phyloP scores from a whole-genome alignment of 768 basidiomycete genomes.

The Pleurotus cornucopiae region DNA sequence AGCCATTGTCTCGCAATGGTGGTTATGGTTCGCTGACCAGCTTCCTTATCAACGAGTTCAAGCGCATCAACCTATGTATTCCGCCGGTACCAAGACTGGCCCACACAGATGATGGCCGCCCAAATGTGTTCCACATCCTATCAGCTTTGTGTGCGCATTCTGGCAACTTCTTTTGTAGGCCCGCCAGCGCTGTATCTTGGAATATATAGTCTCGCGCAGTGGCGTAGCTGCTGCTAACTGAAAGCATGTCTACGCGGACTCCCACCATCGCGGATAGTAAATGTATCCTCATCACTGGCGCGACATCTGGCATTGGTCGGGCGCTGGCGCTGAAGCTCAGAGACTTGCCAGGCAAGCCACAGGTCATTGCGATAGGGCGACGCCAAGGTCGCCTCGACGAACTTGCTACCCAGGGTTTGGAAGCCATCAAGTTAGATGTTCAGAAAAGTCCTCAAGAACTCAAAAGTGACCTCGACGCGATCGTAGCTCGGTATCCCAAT shows the following conservation, averaged over 20 bases:
- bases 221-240: too few species aligned
- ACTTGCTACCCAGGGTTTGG: constrained; percentile 15
- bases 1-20: too few species aligned
- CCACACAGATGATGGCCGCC: too few species aligned
- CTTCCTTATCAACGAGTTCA: too few species aligned
- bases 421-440: constrained; percentile 27
- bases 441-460: constrained; percentile 22
- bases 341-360: constrained; percentile 20
- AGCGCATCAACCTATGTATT: too few species aligned
- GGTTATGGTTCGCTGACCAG: too few species aligned
- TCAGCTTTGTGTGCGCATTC: too few species aligned
- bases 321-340: background rate
- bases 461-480: constrained; percentile 15
- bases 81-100: too few species aligned
- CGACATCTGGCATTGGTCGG: constrained; percentile 11
- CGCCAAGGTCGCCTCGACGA: constrained; percentile 24
- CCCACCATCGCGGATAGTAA: constrained; percentile 13
- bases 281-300: constrained; percentile 20
- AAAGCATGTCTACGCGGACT: background rate
- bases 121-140: too few species aligned
- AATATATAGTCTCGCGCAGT: too few species aligned
- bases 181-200: too few species aligned
- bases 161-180: too few species aligned
- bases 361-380: constrained; percentile 34
- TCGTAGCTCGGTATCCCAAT: constrained; percentile 12